Conservation (phyloP, 1,139 yeast species). For the Yamadazyma oceani region DNA sequence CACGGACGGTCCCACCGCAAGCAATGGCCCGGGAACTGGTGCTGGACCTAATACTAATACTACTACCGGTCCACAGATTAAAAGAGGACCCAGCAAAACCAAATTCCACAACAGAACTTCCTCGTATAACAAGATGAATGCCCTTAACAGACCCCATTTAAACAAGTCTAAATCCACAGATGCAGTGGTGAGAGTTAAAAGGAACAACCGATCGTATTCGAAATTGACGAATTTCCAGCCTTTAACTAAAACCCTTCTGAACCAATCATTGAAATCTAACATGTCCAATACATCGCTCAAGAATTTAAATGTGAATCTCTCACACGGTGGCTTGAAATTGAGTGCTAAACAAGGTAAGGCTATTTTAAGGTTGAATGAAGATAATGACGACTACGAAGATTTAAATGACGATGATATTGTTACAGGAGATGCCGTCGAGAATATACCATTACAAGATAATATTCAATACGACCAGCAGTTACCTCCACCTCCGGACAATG, state of each 20-base stretch:
- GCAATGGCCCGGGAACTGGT: background rate
- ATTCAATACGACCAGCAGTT: background rate
- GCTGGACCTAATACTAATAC: background rate
- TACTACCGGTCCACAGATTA: background rate
- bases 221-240: constrained; percentile 39
- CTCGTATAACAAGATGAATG: constrained; percentile 28
- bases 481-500: background rate
- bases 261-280: constrained; percentile 30
- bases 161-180: constrained; percentile 47
- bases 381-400: constrained; percentile 35
- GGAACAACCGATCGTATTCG: constrained; percentile 40
- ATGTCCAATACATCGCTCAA: constrained; percentile 39
- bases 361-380: constrained; percentile 39
- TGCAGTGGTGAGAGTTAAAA: constrained; percentile 34
- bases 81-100: constrained; percentile 8
- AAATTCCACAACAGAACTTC: constrained; percentile 32
- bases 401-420: constrained; percentile 17
- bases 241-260: constrained; percentile 38
- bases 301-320: constrained; percentile 20
- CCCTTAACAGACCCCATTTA: constrained; percentile 30
- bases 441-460: background rate
- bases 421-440: background rate
- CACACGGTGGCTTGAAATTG: constrained; percentile 33
- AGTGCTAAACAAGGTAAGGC: constrained; percentile 44
- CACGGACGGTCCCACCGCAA: background rate